Conservation (phyloP, 1,284 basidiomycete species). For the Trametes polyzona region DNA sequence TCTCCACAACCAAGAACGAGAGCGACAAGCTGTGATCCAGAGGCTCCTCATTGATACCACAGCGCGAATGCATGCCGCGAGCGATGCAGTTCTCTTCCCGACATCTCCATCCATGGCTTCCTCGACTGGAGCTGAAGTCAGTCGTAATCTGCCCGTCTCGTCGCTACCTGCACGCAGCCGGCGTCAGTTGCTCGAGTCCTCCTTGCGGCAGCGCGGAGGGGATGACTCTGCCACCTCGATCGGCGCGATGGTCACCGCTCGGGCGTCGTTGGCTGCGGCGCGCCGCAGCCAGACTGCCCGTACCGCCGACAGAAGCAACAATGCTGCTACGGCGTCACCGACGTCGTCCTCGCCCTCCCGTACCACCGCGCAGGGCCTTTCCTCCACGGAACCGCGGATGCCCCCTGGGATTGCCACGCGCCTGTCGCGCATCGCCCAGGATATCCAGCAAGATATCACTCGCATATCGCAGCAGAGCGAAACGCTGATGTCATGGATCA, state of each 20-base stretch:
- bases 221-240: slow-evolving; percentile 29
- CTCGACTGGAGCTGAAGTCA: too few species aligned
- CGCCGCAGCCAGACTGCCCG: neutral
- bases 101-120: too few species aligned
- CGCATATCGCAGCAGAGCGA: slow-evolving; percentile 27
- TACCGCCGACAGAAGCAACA: neutral
- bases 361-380: neutral
- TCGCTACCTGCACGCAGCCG: slow-evolving; percentile 1
- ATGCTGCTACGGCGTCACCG: neutral
- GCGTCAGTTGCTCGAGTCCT: slow-evolving; percentile 5
- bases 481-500: slow-evolving; percentile 24
- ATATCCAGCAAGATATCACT: slow-evolving; percentile 22
- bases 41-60: neutral
- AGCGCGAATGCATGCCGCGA: neutral
- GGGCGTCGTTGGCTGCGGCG: slow-evolving; percentile 4
- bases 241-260: slow-evolving; percentile 33
- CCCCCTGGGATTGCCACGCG: slow-evolving; percentile 17
- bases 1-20: slow-evolving; percentile 13
- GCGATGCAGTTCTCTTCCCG: neutral
- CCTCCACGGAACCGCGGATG: neutral
- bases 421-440: slow-evolving; percentile 19
- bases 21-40: slow-evolving; percentile 5
- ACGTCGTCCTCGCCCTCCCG: neutral
- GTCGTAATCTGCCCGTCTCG: neutral
- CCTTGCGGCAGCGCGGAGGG: slow-evolving; percentile 5